Base-by-base conservation (phyloP, 1,284 basidiomycete genomes). In the Cutaneotrichosporon cutaneum region DNA sequence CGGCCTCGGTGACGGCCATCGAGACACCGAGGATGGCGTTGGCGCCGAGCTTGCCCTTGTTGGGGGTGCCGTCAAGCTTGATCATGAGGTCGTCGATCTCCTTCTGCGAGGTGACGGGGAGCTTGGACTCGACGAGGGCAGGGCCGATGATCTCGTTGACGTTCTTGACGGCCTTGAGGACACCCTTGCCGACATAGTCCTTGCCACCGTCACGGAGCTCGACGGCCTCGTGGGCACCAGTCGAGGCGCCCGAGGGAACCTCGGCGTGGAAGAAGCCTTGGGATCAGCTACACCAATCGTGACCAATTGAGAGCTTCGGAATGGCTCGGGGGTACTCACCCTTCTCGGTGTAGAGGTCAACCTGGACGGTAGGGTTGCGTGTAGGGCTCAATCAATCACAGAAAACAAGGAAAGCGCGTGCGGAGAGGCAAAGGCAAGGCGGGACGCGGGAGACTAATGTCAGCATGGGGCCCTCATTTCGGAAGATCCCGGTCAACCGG, bases 11-110 rank as follows among this genome's bases (percentile, higher is more conserved):
- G 63, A 90, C 92, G 55, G 95, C 96, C 81, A 98, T 98, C 68
- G 92, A 96, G 74, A 99, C 92, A 82, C 94, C 96, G 65, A 99
- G 91, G 81, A 99, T 97, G 77, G 96, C 96, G 82, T 99, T 99
- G 67, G 96, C 96, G 74, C 96, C 96, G 76, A 98, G 89, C 82
- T 96, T 97, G 81, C 93, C 93, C 87, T 99, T 99, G 90, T 99
- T 99, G 70, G 91, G 83, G 63, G 94, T 94, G 64, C 93, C 94
- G 79, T 99, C 95, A 75, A 94, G 87, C 85, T 98, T 95, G 87
- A 98, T 95, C 79, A 99, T 86, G 84, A 99, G 90, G 82, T 97
- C 91, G 78, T 99, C 96, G 74, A 99, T 87, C 73, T 95, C 92
- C 83, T 93, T 94, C 82, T 99, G 96, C 69, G 89, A 82, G 70